phyloP scores from a whole-genome alignment of 2,329 filamentous ascomycete species.

The Beauveria australis region DNA sequence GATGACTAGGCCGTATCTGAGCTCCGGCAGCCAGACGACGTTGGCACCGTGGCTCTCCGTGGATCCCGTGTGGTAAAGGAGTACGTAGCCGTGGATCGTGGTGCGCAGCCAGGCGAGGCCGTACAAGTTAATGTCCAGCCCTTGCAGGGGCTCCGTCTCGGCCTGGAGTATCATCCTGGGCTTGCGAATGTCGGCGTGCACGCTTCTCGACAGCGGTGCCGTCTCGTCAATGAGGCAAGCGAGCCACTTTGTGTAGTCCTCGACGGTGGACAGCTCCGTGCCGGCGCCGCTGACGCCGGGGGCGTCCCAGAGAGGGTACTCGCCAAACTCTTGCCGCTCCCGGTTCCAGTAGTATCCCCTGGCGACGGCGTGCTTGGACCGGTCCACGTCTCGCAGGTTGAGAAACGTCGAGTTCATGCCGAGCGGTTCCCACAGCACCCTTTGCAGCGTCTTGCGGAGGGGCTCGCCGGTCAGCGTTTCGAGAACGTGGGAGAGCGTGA shows the following conservation, averaged over 20 bases:
- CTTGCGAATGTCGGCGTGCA: conserved; percentile 21
- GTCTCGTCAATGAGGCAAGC: conserved; percentile 33
- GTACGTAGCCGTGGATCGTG: conserved; percentile 19
- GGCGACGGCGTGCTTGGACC: conserved; percentile 25
- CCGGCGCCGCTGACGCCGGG: conserved; percentile 32
- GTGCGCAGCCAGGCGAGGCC: conserved; percentile 22
- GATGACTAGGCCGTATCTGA: conserved; percentile 23
- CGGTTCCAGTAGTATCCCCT: conserved; percentile 34
- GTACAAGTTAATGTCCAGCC: conserved; percentile 16
- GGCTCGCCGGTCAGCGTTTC: conserved; percentile 30
- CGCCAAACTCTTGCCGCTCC: conserved; percentile 15
- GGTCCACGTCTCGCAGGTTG: conserved; percentile 19
- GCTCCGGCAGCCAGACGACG: conserved; percentile 26
- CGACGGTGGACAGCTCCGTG: conserved; percentile 35
- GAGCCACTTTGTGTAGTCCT: conserved; percentile 46
- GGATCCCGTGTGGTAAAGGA: conserved; percentile 23
- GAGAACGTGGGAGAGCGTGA: conserved; percentile 34
- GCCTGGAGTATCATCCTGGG: conserved; percentile 22
- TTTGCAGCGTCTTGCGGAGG: conserved; percentile 32
- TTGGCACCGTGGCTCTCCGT: conserved; percentile 20
- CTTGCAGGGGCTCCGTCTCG: conserved; percentile 13
- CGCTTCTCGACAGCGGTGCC: conserved; percentile 17
- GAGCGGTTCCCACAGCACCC: conserved; percentile 37
- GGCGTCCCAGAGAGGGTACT: conserved; percentile 20
- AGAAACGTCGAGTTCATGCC: conserved; percentile 37